These are phyloP conservation scores for Ascochyta fabae DNA, from an alignment of 2,329 filamentous ascomycete genomes.

Conservation along the genomic window DNA sequence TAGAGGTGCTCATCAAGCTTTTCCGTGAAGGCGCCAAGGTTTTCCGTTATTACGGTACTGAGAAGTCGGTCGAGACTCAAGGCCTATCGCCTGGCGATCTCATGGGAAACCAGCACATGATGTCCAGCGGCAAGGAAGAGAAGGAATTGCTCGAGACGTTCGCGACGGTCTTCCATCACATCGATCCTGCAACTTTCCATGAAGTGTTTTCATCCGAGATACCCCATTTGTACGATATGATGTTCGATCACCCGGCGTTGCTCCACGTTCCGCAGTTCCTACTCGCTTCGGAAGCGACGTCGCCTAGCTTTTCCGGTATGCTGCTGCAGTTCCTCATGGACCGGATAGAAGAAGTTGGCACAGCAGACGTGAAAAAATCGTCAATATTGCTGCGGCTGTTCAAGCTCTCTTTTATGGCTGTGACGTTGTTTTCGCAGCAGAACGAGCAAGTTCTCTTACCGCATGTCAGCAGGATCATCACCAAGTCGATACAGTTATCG, in stretches of 20 bases:
- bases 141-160: slow-evolving; percentile 98
- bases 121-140: slow-evolving; percentile 92
- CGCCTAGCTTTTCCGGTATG: slow-evolving; percentile 97
- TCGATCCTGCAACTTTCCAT: slow-evolving; percentile 97
- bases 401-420: slow-evolving; percentile 99
- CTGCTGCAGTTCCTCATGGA: slow-evolving; percentile 97
- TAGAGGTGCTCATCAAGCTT: slow-evolving; percentile 93
- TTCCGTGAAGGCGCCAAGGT: slow-evolving; percentile 96
- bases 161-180: slow-evolving; percentile 96
- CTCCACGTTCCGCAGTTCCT: slow-evolving; percentile 98
- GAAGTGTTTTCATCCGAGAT: slow-evolving; percentile 99
- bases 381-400: slow-evolving; percentile 92
- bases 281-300: slow-evolving; percentile 97
- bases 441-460: slow-evolving; percentile 96
- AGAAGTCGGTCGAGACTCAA: slow-evolving; percentile 76
- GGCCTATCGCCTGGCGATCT: slow-evolving; percentile 87
- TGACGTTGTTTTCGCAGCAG: slow-evolving; percentile 90
- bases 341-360: slow-evolving; percentile 92
- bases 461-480: slow-evolving; percentile 96
- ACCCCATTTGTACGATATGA: slow-evolving; percentile 94
- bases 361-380: slow-evolving; percentile 87
- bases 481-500: slow-evolving; percentile 94
- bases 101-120: slow-evolving; percentile 93
- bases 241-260: slow-evolving; percentile 93
- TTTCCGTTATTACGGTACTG: slow-evolving; percentile 95